Base-by-base conservation (phyloP, 2,329 filamentous ascomycete species). In the Fusarium humuli region DNA sequence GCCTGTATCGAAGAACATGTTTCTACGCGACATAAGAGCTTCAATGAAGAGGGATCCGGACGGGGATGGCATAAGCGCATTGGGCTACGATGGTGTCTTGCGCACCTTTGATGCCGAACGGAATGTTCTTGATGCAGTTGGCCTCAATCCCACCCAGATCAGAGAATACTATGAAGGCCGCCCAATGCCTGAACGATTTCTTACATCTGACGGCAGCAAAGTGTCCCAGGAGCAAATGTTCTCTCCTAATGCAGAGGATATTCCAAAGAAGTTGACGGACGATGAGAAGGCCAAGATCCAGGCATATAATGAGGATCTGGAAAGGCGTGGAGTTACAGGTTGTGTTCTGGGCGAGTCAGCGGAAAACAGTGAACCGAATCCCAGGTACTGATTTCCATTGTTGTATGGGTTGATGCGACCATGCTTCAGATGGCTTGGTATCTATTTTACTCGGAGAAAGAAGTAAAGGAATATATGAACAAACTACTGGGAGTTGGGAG, bases 71-170 rank as follows among this genome's bases (percentile, higher is more conserved):
- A 27, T 60, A 42, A 42, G 10, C 57, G 20, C 30, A 27, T 30
- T 60, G 8, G 57, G 52, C 11, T 57, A 47, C 3, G 57, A 60
- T n/a, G 57, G 57, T 32, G 57, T 60, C 6, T 27, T 60, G 8
- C 57, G 57, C 22, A 42, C n/a, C 0, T 60, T 47, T 60, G 52
- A 57, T 14, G 5, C 7, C 1, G 32, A 60, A 10, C 18, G 57
- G 6, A 47, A 47, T 32, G 42, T 60, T 42, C 20, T 60, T 3
- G 57, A 60, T 10, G 57, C 52, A 7, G 20, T 57, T 41, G 52
- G 52, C 5, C 52, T 60, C 2, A 47, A 60, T 1, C 42, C 42
- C 5, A 4, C 14, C 5, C 57, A 57, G 10, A 34, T 57, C 25
- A 41, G 8, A 57, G 57, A 57, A 18, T 57, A 47, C 9, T 60